Evolutionary conservation across 202 grass and related monocot genomes (phyloP), one percentile per base, ranked within the genome.

Genomic region (Musa balbisiana): DNA sequence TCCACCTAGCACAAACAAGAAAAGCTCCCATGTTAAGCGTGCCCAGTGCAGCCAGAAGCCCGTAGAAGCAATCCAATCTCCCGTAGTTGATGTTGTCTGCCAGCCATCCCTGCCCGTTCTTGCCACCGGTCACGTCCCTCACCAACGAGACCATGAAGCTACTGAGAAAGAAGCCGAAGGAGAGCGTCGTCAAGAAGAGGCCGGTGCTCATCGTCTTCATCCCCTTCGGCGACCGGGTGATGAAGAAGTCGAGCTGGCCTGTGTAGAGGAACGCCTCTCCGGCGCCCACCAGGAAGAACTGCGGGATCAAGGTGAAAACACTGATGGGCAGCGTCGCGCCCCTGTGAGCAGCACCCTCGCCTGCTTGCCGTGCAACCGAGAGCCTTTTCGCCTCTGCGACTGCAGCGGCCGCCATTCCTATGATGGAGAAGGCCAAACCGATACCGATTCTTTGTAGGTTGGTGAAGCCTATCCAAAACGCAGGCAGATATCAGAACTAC

Each of bases 191-290:
- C 68, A 97, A 84, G 78, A 84, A 97, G 12, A 97, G 82, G 2
- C 93, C 90, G 0, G 93, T 97, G 90, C 88, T 97, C 88, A 97
- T 93, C 33, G 93, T 97, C 83, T 97, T 97, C 93, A 97, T 97
- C 64, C 93, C 74, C 73, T 91, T 93, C 20, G 93, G 93, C 15
- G 93, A 97, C 60, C 88, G 75, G 14, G 90, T 93, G 77, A 97
- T 92, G 90, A 97, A 97, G 88, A 97, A 97, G 64, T 97, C 93
- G 25, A 97, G 78, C 62, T 97, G 93, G 19, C 93, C 90, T 11
- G 93, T 93, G 86, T 97, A 97, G 52, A 93, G 84, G 86, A 97
- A 93, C 1, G 87, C 93, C 79, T 92, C 93, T 2, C 87, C 93
- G 1, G 93, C 80, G 83, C 93, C 93, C 22, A 97, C 90, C 24